phyloP scores from a whole-genome alignment of 2,329 filamentous ascomycete genomes.

The Fusarium sororula region DNA sequence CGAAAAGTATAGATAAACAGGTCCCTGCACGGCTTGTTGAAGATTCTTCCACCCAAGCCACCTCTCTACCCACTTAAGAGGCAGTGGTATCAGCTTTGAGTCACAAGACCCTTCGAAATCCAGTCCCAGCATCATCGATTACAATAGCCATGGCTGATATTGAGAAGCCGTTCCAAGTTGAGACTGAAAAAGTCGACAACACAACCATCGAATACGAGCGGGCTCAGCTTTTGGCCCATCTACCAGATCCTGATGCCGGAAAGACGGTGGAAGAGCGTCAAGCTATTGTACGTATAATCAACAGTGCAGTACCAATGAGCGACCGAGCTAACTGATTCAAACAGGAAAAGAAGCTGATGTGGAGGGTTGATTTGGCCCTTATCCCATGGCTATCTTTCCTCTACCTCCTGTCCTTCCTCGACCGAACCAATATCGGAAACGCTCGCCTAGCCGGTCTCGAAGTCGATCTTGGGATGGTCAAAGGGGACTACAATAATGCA shows the following conservation, averaged over 20 bases:
- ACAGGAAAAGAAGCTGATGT: not conserved
- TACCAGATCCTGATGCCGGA: not conserved
- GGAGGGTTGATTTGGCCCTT: not conserved
- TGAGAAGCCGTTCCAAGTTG: not conserved
- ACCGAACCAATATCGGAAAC: not conserved
- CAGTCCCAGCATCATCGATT: not conserved
- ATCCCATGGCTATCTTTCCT: not conserved
- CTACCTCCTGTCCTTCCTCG: not conserved
- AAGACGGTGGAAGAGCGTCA: not conserved
- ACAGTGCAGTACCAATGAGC: fast-evolving
- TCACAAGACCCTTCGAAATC: not conserved
- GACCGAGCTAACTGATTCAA: fast-evolving
- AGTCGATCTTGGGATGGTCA: not conserved
- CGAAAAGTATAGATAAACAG: not conserved
- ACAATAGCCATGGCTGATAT: not conserved
- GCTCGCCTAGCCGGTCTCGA: not conserved
- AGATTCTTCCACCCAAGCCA: not conserved
- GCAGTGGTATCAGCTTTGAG: not conserved
- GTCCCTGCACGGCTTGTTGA: not conserved
- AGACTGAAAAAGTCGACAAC: not conserved
- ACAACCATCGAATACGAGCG: not conserved
- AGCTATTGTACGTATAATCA: not conserved
- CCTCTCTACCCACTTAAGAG: not conserved
- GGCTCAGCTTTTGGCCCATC: not conserved
- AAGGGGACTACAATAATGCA: not conserved